These are phyloP conservation scores for Xylaria sp. DNA, from an alignment of 495 filamentous ascomycete species.

Conservation along the genomic window DNA sequence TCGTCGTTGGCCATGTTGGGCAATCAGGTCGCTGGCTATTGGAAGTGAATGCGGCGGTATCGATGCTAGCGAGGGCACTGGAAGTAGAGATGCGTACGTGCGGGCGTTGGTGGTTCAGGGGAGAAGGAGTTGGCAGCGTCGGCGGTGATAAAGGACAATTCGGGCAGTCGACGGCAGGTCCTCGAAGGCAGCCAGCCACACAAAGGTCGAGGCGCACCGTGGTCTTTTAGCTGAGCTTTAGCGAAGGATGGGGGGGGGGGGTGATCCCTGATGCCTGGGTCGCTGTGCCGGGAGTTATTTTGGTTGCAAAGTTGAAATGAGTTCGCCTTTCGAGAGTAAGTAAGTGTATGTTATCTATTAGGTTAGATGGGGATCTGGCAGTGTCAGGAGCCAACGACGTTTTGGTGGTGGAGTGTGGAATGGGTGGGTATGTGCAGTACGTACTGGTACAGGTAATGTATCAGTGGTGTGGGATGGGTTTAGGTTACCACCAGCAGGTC, in stretches of 20 bases:
- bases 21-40: slow-evolving; percentile 23
- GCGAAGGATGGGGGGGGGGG: slow-evolving; percentile 21
- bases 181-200: slow-evolving; percentile 23
- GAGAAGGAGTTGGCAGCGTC: slow-evolving; percentile 19
- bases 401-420: slow-evolving; percentile 15
- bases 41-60: background rate
- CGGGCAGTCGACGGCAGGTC: slow-evolving; percentile 4
- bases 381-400: slow-evolving; percentile 24
- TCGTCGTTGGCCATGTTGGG: slow-evolving; percentile 97
- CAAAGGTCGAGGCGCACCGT: slow-evolving; percentile 21
- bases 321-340: background rate
- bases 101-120: slow-evolving; percentile 14
- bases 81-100: slow-evolving; percentile 8
- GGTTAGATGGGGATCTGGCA: slow-evolving; percentile 15
- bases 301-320: slow-evolving; percentile 8
- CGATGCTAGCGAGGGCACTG: background rate
- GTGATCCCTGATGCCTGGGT: slow-evolving; percentile 13
- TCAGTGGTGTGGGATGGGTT: background rate
- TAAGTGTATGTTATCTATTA: slow-evolving; percentile 1
- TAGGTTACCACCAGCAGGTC: slow-evolving; percentile 2
- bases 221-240: slow-evolving; percentile 8
- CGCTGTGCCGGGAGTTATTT: background rate
- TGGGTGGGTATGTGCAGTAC: background rate
- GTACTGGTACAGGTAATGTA: background rate
- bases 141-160: slow-evolving; percentile 25